Conservation (phyloP, 2,329 filamentous ascomycete genomes). For the Delphinella strobiligena region DNA sequence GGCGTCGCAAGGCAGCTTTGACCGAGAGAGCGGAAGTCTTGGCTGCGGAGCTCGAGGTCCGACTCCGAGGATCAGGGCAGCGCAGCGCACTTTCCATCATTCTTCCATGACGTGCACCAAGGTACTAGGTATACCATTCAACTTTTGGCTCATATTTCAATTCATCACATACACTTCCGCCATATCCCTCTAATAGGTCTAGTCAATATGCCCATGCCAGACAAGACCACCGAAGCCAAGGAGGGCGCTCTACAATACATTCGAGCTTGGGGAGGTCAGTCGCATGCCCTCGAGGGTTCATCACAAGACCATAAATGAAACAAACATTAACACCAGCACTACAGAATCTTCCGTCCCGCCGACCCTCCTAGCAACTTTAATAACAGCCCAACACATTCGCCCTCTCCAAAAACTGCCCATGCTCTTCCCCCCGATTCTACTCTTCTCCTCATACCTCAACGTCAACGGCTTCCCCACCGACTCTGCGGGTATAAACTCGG, state of each 20-base stretch:
- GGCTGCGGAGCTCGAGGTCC: too few relatives aligned
- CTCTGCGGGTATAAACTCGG: slow-evolving; percentile 49
- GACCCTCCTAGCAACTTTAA: slow-evolving; percentile 51
- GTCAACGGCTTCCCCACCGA: slow-evolving; percentile 51
- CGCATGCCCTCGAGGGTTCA: too few relatives aligned
- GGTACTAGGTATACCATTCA: neutral
- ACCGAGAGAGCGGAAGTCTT: too few relatives aligned
- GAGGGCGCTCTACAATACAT: slow-evolving; percentile 32
- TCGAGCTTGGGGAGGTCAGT: slow-evolving; percentile 41
- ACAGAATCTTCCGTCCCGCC: slow-evolving; percentile 48
- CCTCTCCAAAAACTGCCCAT: slow-evolving; percentile 55
- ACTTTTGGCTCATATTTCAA: slow-evolving; percentile 1
- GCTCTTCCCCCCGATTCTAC: slow-evolving; percentile 53
- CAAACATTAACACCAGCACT: slow-evolving; percentile 3
- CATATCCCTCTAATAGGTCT: slow-evolving; percentile 9
- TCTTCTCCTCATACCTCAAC: slow-evolving; percentile 56
- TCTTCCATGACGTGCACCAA: too few relatives aligned
- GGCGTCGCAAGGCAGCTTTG: too few relatives aligned
- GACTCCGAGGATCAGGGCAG: too few relatives aligned
- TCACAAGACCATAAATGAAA: too few relatives aligned
- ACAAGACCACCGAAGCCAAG: slow-evolving; percentile 24
- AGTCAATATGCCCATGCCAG: slow-evolving; percentile 27
- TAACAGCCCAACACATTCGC: slow-evolving; percentile 54
- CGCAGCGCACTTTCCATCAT: too few relatives aligned
- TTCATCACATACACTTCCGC: slow-evolving; percentile 27